Conservation (phyloP, 2,329 filamentous ascomycete genomes). For the Corinectria fuckeliana region DNA sequence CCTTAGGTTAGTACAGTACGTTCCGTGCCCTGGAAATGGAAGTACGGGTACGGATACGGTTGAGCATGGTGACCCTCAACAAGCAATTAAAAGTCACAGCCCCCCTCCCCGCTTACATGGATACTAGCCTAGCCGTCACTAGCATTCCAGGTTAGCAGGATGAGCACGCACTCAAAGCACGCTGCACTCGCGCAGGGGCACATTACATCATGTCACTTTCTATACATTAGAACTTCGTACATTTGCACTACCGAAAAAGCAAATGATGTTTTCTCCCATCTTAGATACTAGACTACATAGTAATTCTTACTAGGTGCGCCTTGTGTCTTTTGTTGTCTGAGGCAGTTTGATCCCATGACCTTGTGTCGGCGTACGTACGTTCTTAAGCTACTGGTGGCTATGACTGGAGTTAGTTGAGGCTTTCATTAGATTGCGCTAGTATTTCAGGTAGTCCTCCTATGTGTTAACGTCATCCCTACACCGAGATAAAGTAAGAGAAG, state of each 20-base stretch:
- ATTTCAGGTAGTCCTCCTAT: no score
- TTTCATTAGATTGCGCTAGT: no score
- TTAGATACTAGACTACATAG: no score
- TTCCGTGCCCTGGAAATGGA: background rate
- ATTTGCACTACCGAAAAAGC: background rate
- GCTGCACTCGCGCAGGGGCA: background rate
- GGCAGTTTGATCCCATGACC: no score
- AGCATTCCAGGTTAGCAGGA: no score
- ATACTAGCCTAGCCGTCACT: no score
- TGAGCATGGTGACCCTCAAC: constrained; percentile 11
- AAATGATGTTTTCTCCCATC: background rate
- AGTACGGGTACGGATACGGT: constrained; percentile 8
- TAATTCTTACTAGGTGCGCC: background rate
- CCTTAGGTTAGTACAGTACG: no score
- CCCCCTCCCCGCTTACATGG: background rate
- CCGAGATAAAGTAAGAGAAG: no score
- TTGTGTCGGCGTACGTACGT: background rate
- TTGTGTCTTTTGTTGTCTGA: no score
- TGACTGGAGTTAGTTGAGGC: no score
- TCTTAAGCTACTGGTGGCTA: background rate
- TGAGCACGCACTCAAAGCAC: background rate
- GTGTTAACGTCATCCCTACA: no score
- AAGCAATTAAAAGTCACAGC: constrained; percentile 6
- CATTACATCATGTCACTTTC: constrained; percentile 16
- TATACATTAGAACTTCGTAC: background rate